Evolutionary conservation across 192 early-diverging fungal genomes (phyloP).

Genomic region (Linnemannia elongata): DNA sequence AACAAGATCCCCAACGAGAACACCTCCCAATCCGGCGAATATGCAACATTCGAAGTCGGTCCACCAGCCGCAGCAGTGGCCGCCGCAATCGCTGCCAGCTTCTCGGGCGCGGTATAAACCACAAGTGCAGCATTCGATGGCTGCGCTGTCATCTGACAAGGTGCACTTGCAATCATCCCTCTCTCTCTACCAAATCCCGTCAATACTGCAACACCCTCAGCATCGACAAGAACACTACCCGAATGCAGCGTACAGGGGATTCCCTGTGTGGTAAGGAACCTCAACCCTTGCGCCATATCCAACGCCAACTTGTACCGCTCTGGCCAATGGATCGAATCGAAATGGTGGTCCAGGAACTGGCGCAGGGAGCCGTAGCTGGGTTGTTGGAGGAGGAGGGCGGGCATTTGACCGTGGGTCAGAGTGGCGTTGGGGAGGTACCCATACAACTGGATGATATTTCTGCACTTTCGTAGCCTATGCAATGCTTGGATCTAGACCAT

Average conservation of each 20-base stretch:
- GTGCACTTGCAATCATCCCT: constrained; percentile 33
- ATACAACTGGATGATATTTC: constrained; percentile 49
- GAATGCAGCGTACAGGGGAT: constrained; percentile 45
- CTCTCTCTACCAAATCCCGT: constrained; percentile 34
- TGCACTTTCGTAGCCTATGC: constrained; percentile 35
- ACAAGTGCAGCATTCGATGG: constrained; percentile 30
- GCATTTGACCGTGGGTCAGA: constrained; percentile 34
- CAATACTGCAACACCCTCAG: constrained; percentile 41
- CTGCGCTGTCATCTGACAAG: constrained; percentile 45
- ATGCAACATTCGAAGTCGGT: constrained; percentile 3
- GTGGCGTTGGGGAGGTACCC: constrained; percentile 48
- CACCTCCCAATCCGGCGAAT: constrained; percentile 39
- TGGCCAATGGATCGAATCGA: constrained; percentile 42
- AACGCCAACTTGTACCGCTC: constrained; percentile 44
- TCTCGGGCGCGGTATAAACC: constrained; percentile 50
- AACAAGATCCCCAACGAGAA: constrained; percentile 45
- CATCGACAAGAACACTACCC: constrained; percentile 41
- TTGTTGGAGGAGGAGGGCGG: constrained; percentile 48
- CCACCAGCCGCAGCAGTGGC: constrained; percentile 36
- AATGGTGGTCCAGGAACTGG: constrained; percentile 38
- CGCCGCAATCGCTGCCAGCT: constrained; percentile 16
- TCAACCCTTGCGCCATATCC: constrained; percentile 49
- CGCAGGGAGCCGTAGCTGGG: constrained; percentile 39
- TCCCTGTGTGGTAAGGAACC: constrained; percentile 19
- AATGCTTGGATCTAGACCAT: constrained; percentile 46